Base-by-base conservation (phyloP, 2,329 filamentous ascomycete species). In the Amauroascus niger region DNA sequence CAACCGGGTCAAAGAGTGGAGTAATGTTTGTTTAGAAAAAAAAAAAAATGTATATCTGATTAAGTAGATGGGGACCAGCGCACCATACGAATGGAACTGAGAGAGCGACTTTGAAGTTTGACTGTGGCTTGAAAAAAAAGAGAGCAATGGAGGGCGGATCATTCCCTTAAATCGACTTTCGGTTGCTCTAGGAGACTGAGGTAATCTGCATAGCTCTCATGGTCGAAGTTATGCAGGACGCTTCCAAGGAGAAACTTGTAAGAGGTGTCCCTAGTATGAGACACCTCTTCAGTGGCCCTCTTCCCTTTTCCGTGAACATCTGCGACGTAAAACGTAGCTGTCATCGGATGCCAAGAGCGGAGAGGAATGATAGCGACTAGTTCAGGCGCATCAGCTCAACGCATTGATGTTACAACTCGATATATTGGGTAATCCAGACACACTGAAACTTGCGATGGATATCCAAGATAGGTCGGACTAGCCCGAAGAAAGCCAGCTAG, bases 281-380 rank as follows among this genome's bases (percentile, higher is more conserved):
- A 57, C 56, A 41, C 14, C 6, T 46, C 37, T 37, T 22, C 20
- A 51, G 22, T 53, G 44, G 44, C 40, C 8, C 35, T 20, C 37
- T 46, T 40, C 37, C 48, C 39, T 22, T 40, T 57, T 55, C 45
- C 20, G 50, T 6, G 35, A 44, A 32, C 22, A 55, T 22, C 33
- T 57, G 56, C 52, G 56, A 57, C 56, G 56, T 50, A 52, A 55
- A 52, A 45, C 41, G 56, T 57, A 55, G 49, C 55, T 57, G 49
- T 49, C 52, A 48, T 37, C 20, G 20, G 16, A 37, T 33, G 44
- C 52, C 52, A 54, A 52, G 52, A 28, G 30, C 41, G 9, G 16
- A 41, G 37, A 49, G n/a, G 18, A 52, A 51, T 41, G 43, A 13
- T 30, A 24, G 8, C 28, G 20, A 26, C 55, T 44, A 32, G 37